Conservation (phyloP, 139 green algal species). For the Coelastrella sp. region DNA sequence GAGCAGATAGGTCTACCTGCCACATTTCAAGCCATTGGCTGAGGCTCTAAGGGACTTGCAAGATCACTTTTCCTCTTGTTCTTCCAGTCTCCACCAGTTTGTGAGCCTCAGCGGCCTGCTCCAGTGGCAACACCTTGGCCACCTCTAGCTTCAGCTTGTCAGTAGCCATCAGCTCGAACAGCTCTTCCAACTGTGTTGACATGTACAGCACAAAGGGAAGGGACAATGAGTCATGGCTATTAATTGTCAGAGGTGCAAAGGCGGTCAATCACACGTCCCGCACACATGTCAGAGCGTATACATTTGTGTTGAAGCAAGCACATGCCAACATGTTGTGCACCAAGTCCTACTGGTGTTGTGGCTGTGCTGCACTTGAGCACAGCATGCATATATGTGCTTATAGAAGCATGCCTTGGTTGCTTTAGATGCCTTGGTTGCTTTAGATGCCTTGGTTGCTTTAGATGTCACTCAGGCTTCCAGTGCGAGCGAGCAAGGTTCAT, state of each 20-base stretch:
- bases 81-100: constrained; percentile 34
- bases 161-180: constrained; percentile 16
- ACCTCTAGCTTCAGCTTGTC: constrained; percentile 34
- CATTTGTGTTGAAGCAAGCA: no score
- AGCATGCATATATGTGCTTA: no score
- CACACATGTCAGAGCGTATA: no score
- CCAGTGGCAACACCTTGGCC: constrained; percentile 20
- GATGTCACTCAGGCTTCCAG: not conserved
- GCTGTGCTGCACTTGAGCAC: not conserved
- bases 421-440: no score
- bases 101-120: constrained; percentile 18
- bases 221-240: no score
- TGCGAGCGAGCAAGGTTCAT: no score
- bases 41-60: constrained; percentile 8
- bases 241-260: not conserved
- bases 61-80: constrained; percentile 34
- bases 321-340: no score
- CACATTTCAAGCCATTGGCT: no score
- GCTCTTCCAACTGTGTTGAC: constrained; percentile 16
- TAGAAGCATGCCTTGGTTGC: no score
- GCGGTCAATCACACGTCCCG: not conserved
- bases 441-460: no score
- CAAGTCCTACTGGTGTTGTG: not conserved
- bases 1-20: no score
- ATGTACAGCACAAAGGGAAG: no score